phyloP scores from a whole-genome alignment of 2,329 filamentous ascomycete species.

The Cercospora sojina region DNA sequence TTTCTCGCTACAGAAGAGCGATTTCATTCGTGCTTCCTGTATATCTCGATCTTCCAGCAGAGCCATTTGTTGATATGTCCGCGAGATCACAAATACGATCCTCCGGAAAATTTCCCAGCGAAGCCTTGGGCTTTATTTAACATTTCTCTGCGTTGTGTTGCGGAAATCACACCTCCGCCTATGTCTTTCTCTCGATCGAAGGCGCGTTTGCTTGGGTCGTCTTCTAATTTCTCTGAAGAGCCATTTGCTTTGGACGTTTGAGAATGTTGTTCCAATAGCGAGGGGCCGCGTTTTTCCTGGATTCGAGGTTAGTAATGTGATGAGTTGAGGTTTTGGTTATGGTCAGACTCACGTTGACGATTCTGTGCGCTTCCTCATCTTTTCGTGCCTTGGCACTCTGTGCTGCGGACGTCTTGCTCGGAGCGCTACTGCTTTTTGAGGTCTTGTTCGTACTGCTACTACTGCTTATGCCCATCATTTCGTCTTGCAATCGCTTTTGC shows the following conservation, averaged over 20 bases:
- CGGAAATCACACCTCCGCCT: constrained; percentile 66
- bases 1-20: neutral
- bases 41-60: neutral
- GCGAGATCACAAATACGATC: constrained; percentile 55
- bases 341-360: constrained; percentile 1
- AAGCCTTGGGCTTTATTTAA: constrained; percentile 78
- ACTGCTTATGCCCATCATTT: constrained; percentile 71
- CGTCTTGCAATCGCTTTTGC: constrained; percentile 72
- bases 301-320: constrained; percentile 28
- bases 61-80: neutral
- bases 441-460: constrained; percentile 33
- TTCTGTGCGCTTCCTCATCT: constrained; percentile 34
- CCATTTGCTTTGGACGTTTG: constrained; percentile 45
- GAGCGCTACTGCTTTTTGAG: constrained; percentile 27
- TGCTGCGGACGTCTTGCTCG: constrained; percentile 14
- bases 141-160: constrained; percentile 73
- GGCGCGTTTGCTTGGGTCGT: constrained; percentile 83
- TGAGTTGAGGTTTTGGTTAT: neutral
- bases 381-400: constrained; percentile 19
- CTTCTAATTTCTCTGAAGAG: constrained; percentile 57
- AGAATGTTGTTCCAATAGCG: constrained; percentile 49
- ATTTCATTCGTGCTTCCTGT: neutral
- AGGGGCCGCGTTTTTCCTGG: constrained; percentile 46
- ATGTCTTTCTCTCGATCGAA: constrained; percentile 97
- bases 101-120: constrained; percentile 75